These are phyloP conservation scores for Neofusicoccum umdonicola DNA, from an alignment of 2,329 filamentous ascomycete species.

Conservation along the genomic window DNA sequence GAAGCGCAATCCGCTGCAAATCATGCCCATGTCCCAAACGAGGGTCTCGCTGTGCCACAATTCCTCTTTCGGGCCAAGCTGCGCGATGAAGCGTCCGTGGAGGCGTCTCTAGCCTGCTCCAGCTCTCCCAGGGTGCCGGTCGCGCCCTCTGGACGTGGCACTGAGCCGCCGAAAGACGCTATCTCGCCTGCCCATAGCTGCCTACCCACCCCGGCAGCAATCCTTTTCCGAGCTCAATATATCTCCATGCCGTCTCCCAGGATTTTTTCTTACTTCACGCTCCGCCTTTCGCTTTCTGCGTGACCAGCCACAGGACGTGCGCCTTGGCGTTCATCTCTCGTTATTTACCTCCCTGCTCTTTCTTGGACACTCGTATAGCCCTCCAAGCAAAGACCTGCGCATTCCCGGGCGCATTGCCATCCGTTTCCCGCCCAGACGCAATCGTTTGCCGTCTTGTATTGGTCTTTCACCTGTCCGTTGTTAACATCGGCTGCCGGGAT, in stretches of 20 bases:
- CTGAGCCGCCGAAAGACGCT: neutral
- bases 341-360: neutral
- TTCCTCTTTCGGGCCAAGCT: slow-evolving; percentile 1
- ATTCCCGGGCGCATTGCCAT: neutral
- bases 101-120: neutral
- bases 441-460: neutral
- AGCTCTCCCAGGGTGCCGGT: neutral
- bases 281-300: slow-evolving; percentile 4
- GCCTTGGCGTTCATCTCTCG: neutral
- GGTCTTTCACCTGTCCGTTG: neutral
- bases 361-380: neutral
- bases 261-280: neutral
- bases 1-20: neutral
- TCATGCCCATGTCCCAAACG: slow-evolving; percentile 4
- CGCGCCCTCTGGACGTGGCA: neutral
- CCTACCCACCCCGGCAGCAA: neutral
- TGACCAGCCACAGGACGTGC: neutral
- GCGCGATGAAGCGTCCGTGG: neutral
- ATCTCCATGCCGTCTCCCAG: slow-evolving; percentile 6
- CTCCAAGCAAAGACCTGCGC: neutral
- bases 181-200: neutral
- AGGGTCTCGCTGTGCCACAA: neutral
- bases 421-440: neutral
- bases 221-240: slow-evolving; percentile 8
- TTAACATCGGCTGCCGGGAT: neutral